Evolutionary conservation across 1,139 yeast genomes (phyloP).

Genomic region (Kodamaea suecica): DNA sequence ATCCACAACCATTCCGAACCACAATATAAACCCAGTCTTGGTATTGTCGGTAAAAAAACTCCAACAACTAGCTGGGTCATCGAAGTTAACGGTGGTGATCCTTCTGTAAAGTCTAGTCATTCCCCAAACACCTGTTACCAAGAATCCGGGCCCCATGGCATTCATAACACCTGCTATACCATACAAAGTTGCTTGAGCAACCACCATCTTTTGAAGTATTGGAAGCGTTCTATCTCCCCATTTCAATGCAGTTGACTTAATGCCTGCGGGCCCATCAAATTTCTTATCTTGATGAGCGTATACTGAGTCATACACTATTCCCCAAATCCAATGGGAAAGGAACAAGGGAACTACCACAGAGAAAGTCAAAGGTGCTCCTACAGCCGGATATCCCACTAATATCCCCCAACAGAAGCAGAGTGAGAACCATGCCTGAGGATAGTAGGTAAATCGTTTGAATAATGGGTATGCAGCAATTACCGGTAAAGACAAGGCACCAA

Average conservation of each 20-base stretch:
- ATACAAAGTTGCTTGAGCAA: constrained; percentile 63
- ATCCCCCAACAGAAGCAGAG: constrained; percentile 96
- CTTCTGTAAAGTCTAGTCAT: constrained; percentile 64
- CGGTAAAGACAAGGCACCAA: constrained; percentile 80
- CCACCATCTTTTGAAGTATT: constrained; percentile 59
- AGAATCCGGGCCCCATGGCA: constrained; percentile 85
- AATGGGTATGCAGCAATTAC: constrained; percentile 86
- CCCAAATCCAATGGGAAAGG: constrained; percentile 81
- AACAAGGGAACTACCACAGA: constrained; percentile 77
- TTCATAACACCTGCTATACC: constrained; percentile 74
- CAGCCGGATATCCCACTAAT: constrained; percentile 90
- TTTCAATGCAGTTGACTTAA: constrained; percentile 89
- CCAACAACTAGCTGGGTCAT: constrained; percentile 83
- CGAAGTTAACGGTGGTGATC: constrained; percentile 70
- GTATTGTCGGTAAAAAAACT: constrained; percentile 72
- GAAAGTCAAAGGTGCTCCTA: constrained; percentile 73
- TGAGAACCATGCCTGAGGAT: constrained; percentile 84
- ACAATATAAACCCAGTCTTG: constrained; percentile 73
- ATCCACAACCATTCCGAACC: constrained; percentile 75
- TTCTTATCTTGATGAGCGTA: constrained; percentile 97
- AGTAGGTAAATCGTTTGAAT: constrained; percentile 90
- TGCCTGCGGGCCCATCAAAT: constrained; percentile 85
- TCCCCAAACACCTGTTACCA: constrained; percentile 62
- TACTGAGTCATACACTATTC: constrained; percentile 92
- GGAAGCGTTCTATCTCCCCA: constrained; percentile 84